Conservation (phyloP, 1,139 yeast species). For the Zygosaccharomyces pseudobailii region DNA sequence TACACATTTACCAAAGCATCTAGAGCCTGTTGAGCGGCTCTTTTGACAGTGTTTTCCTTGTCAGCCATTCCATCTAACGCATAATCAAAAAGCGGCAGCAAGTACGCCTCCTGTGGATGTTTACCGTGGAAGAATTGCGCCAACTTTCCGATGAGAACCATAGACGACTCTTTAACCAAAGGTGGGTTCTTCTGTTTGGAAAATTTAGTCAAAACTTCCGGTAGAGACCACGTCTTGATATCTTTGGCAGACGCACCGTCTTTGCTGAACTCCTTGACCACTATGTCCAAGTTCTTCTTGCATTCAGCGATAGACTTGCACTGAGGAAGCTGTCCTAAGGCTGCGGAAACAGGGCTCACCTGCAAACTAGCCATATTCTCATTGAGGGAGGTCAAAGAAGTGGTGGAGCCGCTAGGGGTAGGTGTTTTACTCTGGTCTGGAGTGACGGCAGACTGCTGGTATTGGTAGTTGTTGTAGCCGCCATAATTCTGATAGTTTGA, state of each 20-base stretch:
- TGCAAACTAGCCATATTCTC: constrained; percentile 65
- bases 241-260: constrained; percentile 42
- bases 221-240: constrained; percentile 61
- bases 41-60: constrained; percentile 78
- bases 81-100: constrained; percentile 51
- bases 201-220: constrained; percentile 58
- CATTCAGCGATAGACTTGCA: constrained; percentile 61
- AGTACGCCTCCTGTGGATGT: constrained; percentile 70
- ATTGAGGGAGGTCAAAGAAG: constrained; percentile 67
- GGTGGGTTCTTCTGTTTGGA: constrained; percentile 70
- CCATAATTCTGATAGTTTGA: constrained; percentile 6
- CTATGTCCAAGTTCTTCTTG: constrained; percentile 54
- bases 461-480: constrained; percentile 11
- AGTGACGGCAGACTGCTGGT: constrained; percentile 27
- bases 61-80: constrained; percentile 71
- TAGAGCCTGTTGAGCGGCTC: constrained; percentile 70
- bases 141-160: constrained; percentile 62
- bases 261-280: constrained; percentile 46
- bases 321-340: constrained; percentile 51
- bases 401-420: constrained; percentile 39
- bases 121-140: constrained; percentile 62
- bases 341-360: constrained; percentile 63
- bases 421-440: constrained; percentile 30
- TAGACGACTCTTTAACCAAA: constrained; percentile 69
- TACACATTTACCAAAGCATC: constrained; percentile 64